Evolutionary conservation across 164 flowering plant genomes (phyloP).

Genomic region (Dillenia suffruticosa): DNA sequence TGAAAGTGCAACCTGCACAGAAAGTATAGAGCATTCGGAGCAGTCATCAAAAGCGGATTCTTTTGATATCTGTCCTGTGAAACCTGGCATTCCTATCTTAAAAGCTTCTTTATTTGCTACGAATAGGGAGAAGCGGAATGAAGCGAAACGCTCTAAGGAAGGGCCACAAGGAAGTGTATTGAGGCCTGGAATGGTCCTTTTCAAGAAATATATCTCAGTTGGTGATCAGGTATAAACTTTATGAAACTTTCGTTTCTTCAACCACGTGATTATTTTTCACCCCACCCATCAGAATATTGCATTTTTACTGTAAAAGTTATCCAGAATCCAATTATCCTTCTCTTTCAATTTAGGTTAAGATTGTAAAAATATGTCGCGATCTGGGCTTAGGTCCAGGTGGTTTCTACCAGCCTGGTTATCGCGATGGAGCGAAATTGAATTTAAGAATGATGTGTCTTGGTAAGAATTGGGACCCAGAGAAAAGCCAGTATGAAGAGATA

Average conservation of each 20-base stretch:
- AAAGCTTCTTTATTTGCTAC: slow-evolving; percentile 35
- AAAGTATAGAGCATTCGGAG: not conserved
- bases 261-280: too few relatives aligned
- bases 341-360: slow-evolving; percentile 35
- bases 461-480: slow-evolving; percentile 76
- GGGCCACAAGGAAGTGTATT: slow-evolving; percentile 16
- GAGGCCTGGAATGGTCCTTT: slow-evolving; percentile 65
- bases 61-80: slow-evolving; percentile 50
- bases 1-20: not conserved
- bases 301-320: too few relatives aligned
- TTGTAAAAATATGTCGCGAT: slow-evolving; percentile 46
- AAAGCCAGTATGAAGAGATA: slow-evolving; percentile 30
- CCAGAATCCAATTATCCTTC: too few relatives aligned
- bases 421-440: slow-evolving; percentile 47
- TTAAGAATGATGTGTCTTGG: slow-evolving; percentile 94
- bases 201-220: slow-evolving; percentile 41
- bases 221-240: slow-evolving; percentile 46
- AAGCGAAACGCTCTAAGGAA: slow-evolving; percentile 21
- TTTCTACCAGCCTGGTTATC: slow-evolving; percentile 75
- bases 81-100: too few relatives aligned
- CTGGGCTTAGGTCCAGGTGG: slow-evolving; percentile 74
- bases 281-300: too few relatives aligned
- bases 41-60: not conserved
- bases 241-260: too few relatives aligned
- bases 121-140: slow-evolving; percentile 48